Percentiles rank a stretch among this genome's conserved stretches.
These are phyloP conservation scores for Thraustochytrium striatum DNA, from an alignment of 352 stramenopile species.

Conservation along the genomic window DNA sequence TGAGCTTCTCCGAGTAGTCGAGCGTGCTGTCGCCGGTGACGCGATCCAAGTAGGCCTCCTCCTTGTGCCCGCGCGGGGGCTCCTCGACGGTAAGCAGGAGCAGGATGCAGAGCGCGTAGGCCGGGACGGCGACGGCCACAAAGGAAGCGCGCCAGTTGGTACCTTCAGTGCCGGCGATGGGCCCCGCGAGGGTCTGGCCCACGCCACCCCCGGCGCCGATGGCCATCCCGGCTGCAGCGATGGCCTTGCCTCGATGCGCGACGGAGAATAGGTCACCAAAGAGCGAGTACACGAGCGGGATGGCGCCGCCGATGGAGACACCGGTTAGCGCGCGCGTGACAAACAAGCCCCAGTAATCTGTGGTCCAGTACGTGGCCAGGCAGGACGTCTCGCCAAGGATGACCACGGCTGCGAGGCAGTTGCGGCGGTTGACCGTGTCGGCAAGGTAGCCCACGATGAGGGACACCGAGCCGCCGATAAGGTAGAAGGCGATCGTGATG, in stretches of 20 bases:
- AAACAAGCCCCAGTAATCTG: constrained; percentile 54
- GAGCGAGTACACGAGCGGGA: constrained; percentile 66
- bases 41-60: constrained; percentile 8
- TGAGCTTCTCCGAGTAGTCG: constrained; percentile 2
- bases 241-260: constrained; percentile 55
- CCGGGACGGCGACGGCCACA: constrained; percentile 61
- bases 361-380: constrained; percentile 56
- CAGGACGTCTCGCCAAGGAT: constrained; percentile 59
- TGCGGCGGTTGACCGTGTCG: constrained; percentile 55
- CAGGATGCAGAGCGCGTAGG: constrained; percentile 57
- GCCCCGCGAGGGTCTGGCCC: constrained; percentile 61
- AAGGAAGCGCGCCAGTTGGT: constrained; percentile 63
- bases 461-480: constrained; percentile 60
- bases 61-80: constrained; percentile 52
- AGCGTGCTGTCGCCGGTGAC: background rate
- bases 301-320: constrained; percentile 60
- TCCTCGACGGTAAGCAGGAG: constrained; percentile 60
- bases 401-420: constrained; percentile 48
- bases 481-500: constrained; percentile 65
- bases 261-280: constrained; percentile 62
- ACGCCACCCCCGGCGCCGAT: constrained; percentile 60
- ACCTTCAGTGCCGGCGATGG: constrained; percentile 23
- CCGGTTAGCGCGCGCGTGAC: constrained; percentile 61
- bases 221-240: constrained; percentile 58
- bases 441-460: constrained; percentile 61